A percentile compares a stretch with the other conserved stretches of the same genome.
Evolutionary conservation across 1,284 basidiomycete genomes (phyloP).

Genomic region (Malassezia caprae): DNA sequence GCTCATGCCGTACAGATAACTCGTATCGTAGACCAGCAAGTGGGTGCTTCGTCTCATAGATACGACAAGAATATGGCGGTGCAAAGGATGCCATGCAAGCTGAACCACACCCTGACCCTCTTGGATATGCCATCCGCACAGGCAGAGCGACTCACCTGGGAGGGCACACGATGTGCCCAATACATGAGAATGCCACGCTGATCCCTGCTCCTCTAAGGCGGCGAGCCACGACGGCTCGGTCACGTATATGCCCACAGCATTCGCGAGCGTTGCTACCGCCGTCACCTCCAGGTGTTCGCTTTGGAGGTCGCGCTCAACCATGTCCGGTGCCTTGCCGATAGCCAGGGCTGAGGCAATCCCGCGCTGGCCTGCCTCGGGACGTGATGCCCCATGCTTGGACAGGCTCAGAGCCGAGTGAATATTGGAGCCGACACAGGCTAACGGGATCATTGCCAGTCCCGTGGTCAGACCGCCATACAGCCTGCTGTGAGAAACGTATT

Average conservation of each 20-base stretch:
- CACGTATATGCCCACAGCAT: conserved; percentile 8
- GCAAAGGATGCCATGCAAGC: conserved; percentile 11
- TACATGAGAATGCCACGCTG: neutral
- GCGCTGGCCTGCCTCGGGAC: neutral
- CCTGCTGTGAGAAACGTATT: neutral
- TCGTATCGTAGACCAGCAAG: conserved; percentile 12
- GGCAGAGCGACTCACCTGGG: neutral
- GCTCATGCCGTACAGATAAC: conserved; percentile 9
- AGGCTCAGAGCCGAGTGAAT: conserved; percentile 5
- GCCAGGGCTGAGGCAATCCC: conserved; percentile 14
- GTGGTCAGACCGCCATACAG: conserved; percentile 7
- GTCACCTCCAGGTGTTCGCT: conserved; percentile 2
- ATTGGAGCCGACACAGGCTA: conserved; percentile 6
- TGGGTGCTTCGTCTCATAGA: neutral
- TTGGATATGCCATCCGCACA: conserved; percentile 4
- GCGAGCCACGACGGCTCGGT: conserved; percentile 12
- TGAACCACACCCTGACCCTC: conserved; percentile 10
- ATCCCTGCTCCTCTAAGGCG: neutral
- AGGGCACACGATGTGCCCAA: neutral
- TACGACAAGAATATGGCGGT: conserved; percentile 10
- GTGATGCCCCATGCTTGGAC: neutral
- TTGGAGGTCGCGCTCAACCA: neutral
- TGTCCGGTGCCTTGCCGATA: neutral
- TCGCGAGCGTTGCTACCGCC: conserved; percentile 11
- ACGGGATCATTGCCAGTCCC: neutral